Evolutionary conservation across 305 asterid genomes (phyloP), one percentile per base, ranked within the genome.

Genomic region (Salvia sclarea): DNA sequence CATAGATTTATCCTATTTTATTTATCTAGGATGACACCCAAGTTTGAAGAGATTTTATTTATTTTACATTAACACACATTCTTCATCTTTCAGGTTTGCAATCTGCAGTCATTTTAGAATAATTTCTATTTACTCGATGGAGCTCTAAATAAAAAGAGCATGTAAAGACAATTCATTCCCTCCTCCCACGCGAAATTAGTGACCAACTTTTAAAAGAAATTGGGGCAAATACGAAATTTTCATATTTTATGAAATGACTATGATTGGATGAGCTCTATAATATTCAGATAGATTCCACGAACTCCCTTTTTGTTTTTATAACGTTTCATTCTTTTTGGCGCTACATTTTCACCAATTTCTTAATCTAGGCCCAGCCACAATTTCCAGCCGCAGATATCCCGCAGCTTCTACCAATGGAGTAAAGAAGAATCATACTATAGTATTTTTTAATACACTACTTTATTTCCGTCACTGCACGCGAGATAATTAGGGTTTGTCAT

Each of bases 401-500:
- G 50, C 73, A 50, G 18, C 40, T 52, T 40, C 41, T 8, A 17
- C 52, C 53, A 72, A 55, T 64, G 43, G 64, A 47, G 54, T 48
- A 54, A 21, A 68, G 50, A 45, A n/a, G 43, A 59, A 70, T 38
- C 28, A 24, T 53, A 28, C 38, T 9, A 3, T 40, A 56, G n/a
- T 25, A 37, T 55, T 16, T 44, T 76, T 10, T 22, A 25, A 40
- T 10, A 0, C 14, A 5, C 33, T 30, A 4, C 55, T 38, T 53
- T 41, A 30, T 44, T 48, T 33, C 53, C 31, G 64, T 44, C 17
- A 66, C 21, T 58, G 43, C 66, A 35, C 72, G 7, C 53, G 58
- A 45, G 70, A 57, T 22, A 70, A 65, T 58, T 77, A 64, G 81
- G 78, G 75, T 59, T 78, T 64, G 55, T 60, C 12, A 48, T 28